Evolutionary conservation across 257 asterid genomes (phyloP).

Genomic region (Salvia miltiorrhiza): DNA sequence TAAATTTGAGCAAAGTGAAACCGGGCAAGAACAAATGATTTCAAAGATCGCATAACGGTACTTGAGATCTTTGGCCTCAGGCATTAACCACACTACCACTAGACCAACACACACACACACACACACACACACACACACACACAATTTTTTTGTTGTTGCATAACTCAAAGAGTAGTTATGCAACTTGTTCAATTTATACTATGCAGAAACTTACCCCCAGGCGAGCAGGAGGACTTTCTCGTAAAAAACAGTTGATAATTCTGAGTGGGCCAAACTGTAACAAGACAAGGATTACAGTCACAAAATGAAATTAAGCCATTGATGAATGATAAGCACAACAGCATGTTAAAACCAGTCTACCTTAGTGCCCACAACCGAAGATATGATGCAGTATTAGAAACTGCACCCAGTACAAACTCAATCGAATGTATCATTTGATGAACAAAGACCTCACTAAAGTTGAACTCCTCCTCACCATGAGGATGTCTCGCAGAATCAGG

Average conservation of each 20-base stretch:
- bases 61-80: too few species aligned
- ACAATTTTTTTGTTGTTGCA: too few species aligned
- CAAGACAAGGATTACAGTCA: conserved; percentile 11
- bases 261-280: conserved; percentile 97
- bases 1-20: not conserved
- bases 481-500: conserved; percentile 75
- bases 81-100: too few species aligned
- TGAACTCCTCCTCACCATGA: conserved; percentile 73
- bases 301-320: conserved; percentile 14
- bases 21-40: too few species aligned
- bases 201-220: conserved; percentile 73
- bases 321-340: conserved; percentile 3
- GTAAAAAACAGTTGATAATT: conserved; percentile 91
- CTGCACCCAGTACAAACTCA: conserved; percentile 96
- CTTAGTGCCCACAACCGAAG: conserved; percentile 98
- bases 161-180: too few species aligned
- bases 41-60: too few species aligned
- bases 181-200: conserved; percentile 14
- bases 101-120: too few species aligned
- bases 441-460: conserved; percentile 92
- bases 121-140: too few species aligned
- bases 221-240: conserved; percentile 93
- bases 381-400: conserved; percentile 95
- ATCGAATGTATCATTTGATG: conserved; percentile 98
- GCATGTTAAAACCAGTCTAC: conserved; percentile 27